These are phyloP conservation scores for Verticillium klebahnii DNA, from an alignment of 2,329 filamentous ascomycete species.

Conservation along the genomic window DNA sequence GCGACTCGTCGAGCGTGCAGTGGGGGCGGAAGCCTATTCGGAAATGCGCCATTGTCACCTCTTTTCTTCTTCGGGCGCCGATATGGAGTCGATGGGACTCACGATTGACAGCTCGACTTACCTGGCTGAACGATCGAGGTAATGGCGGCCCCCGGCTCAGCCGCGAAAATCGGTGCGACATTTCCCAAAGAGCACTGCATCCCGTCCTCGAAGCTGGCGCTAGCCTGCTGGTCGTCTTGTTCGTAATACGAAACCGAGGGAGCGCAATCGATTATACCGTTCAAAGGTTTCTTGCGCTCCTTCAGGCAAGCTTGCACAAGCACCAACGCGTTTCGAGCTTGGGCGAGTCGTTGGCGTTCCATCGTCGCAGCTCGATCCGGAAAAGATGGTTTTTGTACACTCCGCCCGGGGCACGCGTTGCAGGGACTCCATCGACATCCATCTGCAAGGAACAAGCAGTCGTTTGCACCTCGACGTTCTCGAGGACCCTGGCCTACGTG, in stretches of 20 bases:
- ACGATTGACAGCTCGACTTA: too few species aligned
- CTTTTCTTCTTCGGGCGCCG: too few species aligned
- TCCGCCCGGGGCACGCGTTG: background rate
- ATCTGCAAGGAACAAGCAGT: background rate
- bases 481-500: background rate
- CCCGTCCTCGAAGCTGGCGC: too few species aligned
- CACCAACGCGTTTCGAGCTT: background rate
- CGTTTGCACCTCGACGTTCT: background rate
- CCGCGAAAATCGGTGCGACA: too few species aligned
- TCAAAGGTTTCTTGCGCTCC: background rate
- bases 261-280: background rate
- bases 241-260: too few species aligned
- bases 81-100: too few species aligned
- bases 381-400: background rate
- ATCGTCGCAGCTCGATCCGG: background rate
- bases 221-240: too few species aligned
- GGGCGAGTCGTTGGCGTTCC: background rate
- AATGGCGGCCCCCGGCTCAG: too few species aligned
- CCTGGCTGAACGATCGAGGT: too few species aligned
- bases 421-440: background rate
- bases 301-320: background rate
- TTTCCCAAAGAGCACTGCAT: too few species aligned
- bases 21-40: background rate
- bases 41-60: background rate
- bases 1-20: background rate